Base-by-base conservation (phyloP, 192 early-diverging fungal genomes). In the Coemansia sp. region DNA sequence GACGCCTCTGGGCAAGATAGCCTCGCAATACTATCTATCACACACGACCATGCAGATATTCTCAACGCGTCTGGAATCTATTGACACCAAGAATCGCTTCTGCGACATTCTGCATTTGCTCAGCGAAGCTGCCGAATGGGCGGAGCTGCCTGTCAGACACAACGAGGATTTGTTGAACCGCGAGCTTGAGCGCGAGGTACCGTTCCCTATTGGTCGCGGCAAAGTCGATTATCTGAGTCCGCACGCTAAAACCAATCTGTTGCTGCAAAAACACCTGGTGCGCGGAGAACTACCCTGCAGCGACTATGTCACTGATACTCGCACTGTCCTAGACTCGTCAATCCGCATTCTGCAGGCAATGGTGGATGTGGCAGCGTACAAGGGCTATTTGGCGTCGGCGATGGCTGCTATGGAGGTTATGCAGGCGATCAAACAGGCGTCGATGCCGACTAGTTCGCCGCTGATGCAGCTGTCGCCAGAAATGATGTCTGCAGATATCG, bases 331-430 rank as follows among this genome's bases (percentile, higher is more conserved):
- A 29, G 96, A 98, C 72, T 92, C 93, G 63, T 83, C 91, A 32
- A 89, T 98, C 50, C 94, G 96, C 66, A 88, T 99, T 30, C 76
- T 93, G 66, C 90, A 93, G 83, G 96, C 97, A 20, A 96, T 97
- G 94, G 87, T 97, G 50, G 95, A 97, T 72, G 84, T 95, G 22
- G 92, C 90, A 2, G 86, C 88, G 50, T 82, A 77, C 48, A 75
- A 85, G 63, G 96, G 94, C 0, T 85, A 85, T 40, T 54, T 93
- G 55, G 63, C 61, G 4, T 87, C 88, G 0, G 77, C 86, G 38
- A 55, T 95, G 55, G 90, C 89, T 1, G 78, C 89, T 17, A 94
- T 98, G 88, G 83, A 86, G 55, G 82, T 95, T 61, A 77, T 95
- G 62, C 96, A 99, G 83, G 92, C 90, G 42, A 85, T 98, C 66